Base-by-base conservation (phyloP, 139 green algal species). In the Chlorokybus atmophyticus region DNA sequence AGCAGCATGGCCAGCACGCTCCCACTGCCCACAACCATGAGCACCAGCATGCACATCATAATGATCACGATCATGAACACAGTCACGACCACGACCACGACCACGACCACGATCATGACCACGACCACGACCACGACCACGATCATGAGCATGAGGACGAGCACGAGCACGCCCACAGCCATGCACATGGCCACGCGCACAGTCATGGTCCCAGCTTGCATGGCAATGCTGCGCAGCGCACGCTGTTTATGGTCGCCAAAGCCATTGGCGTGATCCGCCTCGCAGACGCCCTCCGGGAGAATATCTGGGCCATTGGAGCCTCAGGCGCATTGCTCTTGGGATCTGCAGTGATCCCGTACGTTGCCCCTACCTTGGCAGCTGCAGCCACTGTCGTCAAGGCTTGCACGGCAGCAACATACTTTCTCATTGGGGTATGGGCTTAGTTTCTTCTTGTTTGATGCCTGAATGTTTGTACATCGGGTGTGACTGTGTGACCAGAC, bases 231-330 rank as follows among this genome's bases (percentile, higher is more conserved):
- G 21, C 55, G 1, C 62, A 70, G 47, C 7, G 35, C 2, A 23
- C 56, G 7, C 21, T 71, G 8, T 17, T 68, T 25, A 25, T 32
- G 24, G 44, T 54, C 23, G 60, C 30, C 4, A 14, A 41, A 21
- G 19, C n/a, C 32, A 14, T 40, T 2, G 44, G 52, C 10, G 21
- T 61, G 40, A n/a, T n/a, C 5, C 14, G 17, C 10, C 48, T 71
- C 4, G 63, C 58, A 29, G 21, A 60, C 57, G 19, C 53, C 21
- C 31, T 71, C 35, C 42, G 63, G 21, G 63, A 71, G 29, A 69
- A n/a, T 31, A 24, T 68, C n/a, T 35, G n/a, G 21, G 29, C 38
- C 8, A 14, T 62, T 17, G 27, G 25, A 3, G 31, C 40, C 8
- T 68, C 57, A n/a, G 8, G 68, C 30, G 51, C 40, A n/a, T 29